phyloP scores from a whole-genome alignment of 1,284 basidiomycete species.

The Ceratobasidium sp. region DNA sequence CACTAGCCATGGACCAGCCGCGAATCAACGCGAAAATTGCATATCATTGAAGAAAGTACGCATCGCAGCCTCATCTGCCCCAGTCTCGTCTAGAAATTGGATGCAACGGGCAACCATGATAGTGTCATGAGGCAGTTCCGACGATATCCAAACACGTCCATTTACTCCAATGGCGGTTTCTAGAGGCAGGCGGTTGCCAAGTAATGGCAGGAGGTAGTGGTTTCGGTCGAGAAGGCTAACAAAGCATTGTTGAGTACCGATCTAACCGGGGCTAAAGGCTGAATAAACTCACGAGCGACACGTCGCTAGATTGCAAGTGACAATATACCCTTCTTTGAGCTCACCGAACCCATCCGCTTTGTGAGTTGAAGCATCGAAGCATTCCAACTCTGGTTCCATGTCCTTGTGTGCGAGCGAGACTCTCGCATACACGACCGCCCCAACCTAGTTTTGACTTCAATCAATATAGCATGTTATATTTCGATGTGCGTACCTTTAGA shows the following conservation, averaged over 20 bases:
- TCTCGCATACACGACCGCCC: conserved; percentile 83
- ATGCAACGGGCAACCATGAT: conserved; percentile 78
- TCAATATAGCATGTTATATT: too few species aligned
- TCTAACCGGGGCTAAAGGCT: conserved; percentile 35
- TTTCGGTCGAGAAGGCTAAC: conserved; percentile 77
- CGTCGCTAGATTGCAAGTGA: conserved; percentile 80
- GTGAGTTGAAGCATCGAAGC: conserved; percentile 86
- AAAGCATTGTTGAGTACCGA: conserved; percentile 22
- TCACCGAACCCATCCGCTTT: conserved; percentile 89
- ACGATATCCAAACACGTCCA: conserved; percentile 83
- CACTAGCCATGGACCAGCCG: background rate
- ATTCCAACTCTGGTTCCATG: conserved; percentile 91
- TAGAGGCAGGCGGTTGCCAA: conserved; percentile 80
- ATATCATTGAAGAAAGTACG: conserved; percentile 46
- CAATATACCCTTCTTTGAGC: conserved; percentile 81
- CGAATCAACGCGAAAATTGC: conserved; percentile 42
- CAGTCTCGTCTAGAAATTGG: too few species aligned
- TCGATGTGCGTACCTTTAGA: conserved; percentile 70
- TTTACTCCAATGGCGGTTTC: conserved; percentile 86
- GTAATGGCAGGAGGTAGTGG: conserved; percentile 79
- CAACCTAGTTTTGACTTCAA: conserved; percentile 67
- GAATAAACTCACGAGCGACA: conserved; percentile 75
- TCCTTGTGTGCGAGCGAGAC: conserved; percentile 89
- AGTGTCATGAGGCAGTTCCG: conserved; percentile 75
- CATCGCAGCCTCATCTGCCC: conserved; percentile 45